Conservation (phyloP, 495 filamentous ascomycete species). For the Penicillium bovifimosum region DNA sequence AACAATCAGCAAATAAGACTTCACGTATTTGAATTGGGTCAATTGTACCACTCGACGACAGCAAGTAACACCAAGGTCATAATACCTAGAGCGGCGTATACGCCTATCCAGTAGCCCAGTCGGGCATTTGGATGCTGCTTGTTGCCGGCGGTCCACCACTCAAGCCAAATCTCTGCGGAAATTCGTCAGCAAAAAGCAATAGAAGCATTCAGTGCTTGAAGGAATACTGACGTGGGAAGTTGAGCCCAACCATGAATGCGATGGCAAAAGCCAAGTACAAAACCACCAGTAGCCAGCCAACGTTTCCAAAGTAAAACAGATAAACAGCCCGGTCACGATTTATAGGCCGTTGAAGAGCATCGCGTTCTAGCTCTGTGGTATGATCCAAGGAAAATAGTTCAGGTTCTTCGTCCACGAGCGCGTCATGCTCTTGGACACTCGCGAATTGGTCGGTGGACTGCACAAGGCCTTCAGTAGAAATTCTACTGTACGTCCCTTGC, state of each 20-base stretch:
- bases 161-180: slow-evolving; percentile 26
- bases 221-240: slow-evolving; percentile 17
- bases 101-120: slow-evolving; percentile 27
- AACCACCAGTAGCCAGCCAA: slow-evolving; percentile 26
- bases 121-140: slow-evolving; percentile 23
- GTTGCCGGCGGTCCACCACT: slow-evolving; percentile 28
- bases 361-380: not conserved
- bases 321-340: slow-evolving; percentile 28
- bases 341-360: slow-evolving; percentile 13
- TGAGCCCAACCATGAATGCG: slow-evolving; percentile 20
- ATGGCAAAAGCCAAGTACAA: slow-evolving; percentile 20
- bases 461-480: too few species aligned
- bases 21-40: not conserved
- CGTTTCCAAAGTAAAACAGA: slow-evolving; percentile 22
- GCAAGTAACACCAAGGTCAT: slow-evolving; percentile 12
- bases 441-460: too few species aligned
- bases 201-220: not conserved
- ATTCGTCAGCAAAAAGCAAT: not conserved
- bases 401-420: too few species aligned
- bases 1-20: not conserved
- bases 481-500: too few species aligned
- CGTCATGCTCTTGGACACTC: too few species aligned
- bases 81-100: slow-evolving; percentile 14
- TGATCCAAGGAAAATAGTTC: too few species aligned
- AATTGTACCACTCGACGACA: too few species aligned